Evolutionary conservation across 208 protist species (phyloP).

Genomic region (Strigomonas galati): DNA sequence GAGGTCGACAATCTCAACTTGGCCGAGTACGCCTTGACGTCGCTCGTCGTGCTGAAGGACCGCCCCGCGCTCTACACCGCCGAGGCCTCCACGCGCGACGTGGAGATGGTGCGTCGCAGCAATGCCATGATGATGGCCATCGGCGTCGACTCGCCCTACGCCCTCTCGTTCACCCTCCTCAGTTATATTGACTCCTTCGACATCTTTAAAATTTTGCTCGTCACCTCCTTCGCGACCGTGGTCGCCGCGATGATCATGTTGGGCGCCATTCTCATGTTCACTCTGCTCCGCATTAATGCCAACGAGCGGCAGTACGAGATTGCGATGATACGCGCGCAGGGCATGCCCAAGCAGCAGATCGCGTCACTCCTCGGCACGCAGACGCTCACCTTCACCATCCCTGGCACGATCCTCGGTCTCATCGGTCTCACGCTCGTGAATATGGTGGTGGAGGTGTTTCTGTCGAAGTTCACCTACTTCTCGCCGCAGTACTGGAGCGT

Average conservation of each 20-base stretch:
- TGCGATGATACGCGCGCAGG: constrained; percentile 94
- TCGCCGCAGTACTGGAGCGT: constrained; percentile 21
- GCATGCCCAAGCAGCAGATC: constrained; percentile 79
- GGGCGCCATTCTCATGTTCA: constrained; percentile 87
- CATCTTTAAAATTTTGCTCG: constrained; percentile 74
- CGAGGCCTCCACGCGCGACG: constrained; percentile 20
- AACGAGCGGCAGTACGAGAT: constrained; percentile 97
- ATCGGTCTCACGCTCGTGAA: constrained; percentile 61
- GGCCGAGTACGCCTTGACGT: constrained; percentile 56
- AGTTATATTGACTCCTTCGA: constrained; percentile 49
- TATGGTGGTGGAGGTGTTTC: constrained; percentile 50
- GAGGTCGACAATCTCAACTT: constrained; percentile 31
- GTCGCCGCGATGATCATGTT: constrained; percentile 86
- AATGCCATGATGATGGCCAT: constrained; percentile 54
- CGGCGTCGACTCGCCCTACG: constrained; percentile 43
- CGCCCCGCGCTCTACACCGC: constrained; percentile 76
- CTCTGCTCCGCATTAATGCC: constrained; percentile 89
- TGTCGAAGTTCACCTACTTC: constrained; percentile 59
- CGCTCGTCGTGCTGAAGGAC: constrained; percentile 63
- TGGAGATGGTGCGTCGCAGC: constrained; percentile 48
- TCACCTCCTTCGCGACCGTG: constrained; percentile 83
- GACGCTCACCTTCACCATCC: constrained; percentile 88
- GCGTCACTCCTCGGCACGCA: constrained; percentile 76
- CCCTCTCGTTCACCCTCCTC: constrained; percentile 59
- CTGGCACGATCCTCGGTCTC: constrained; percentile 82